Evolutionary conservation across 2,329 filamentous ascomycete genomes (phyloP).

Genomic region (Lachnellula hyalina): DNA sequence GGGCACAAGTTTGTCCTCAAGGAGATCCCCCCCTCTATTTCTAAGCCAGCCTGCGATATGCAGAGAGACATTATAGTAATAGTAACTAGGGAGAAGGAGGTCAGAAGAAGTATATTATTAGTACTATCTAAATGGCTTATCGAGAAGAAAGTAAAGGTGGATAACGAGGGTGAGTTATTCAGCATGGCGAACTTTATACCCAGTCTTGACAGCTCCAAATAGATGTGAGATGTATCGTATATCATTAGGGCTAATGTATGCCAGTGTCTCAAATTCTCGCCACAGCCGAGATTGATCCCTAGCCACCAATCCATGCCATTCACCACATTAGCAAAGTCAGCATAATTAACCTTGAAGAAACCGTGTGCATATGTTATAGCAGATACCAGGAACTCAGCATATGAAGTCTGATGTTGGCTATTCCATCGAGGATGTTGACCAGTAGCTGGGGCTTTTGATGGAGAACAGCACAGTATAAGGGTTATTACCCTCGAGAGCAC

Average conservation of each 20-base stretch:
- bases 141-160: too few relatives aligned
- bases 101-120: too few relatives aligned
- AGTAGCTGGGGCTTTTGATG: background rate
- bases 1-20: too few relatives aligned
- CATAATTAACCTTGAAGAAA: conserved; percentile 14
- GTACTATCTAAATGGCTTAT: too few relatives aligned
- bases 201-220: conserved; percentile 5
- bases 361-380: conserved; percentile 7
- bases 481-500: background rate
- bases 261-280: conserved; percentile 34
- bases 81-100: too few relatives aligned
- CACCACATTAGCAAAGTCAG: conserved; percentile 18
- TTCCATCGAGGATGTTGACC: conserved; percentile 2
- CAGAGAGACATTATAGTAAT: too few relatives aligned
- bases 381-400: conserved; percentile 11
- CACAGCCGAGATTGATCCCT: conserved; percentile 8
- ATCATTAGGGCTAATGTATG: conserved; percentile 37
- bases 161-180: background rate
- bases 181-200: conserved; percentile 3
- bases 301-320: conserved; percentile 21
- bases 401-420: conserved; percentile 7
- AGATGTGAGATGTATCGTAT: conserved; percentile 1
- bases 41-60: too few relatives aligned
- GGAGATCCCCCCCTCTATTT: too few relatives aligned
- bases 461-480: background rate